Conservation (phyloP, 2,329 filamentous ascomycete species). For the Hortaea sp. region DNA sequence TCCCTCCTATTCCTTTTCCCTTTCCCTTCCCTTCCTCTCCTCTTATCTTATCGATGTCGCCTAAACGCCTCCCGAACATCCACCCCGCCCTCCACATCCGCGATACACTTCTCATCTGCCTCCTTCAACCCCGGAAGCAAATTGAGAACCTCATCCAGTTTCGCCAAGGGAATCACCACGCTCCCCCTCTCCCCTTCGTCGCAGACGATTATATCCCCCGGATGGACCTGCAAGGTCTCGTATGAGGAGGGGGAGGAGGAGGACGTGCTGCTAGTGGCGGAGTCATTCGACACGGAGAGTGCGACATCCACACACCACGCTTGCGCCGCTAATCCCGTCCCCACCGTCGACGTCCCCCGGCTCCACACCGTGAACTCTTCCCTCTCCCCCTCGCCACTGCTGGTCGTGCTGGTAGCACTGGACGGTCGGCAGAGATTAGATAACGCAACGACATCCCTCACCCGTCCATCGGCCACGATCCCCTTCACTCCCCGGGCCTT, state of each 20-base stretch:
- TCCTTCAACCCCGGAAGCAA: slow-evolving; percentile 43
- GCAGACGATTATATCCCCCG: slow-evolving; percentile 59
- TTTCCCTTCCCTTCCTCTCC: too few relatives aligned
- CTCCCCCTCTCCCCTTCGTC: slow-evolving; percentile 58
- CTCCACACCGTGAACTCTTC: slow-evolving; percentile 41
- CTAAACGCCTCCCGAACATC: slow-evolving; percentile 58
- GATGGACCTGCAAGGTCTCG: slow-evolving; percentile 24
- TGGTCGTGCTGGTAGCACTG: neutral
- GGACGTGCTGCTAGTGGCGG: too few relatives aligned
- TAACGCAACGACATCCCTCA: slow-evolving; percentile 47
- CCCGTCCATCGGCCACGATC: slow-evolving; percentile 57
- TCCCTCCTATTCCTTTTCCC: too few relatives aligned
- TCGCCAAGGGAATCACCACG: slow-evolving; percentile 54
- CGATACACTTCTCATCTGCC: slow-evolving; percentile 36
- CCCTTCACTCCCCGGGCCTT: slow-evolving; percentile 50
- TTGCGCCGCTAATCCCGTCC: slow-evolving; percentile 46
- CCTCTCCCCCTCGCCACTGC: neutral
- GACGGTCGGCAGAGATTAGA: slow-evolving; percentile 38
- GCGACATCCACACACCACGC: slow-evolving; percentile 40
- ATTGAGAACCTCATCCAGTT: slow-evolving; percentile 50
- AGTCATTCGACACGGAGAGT: too few relatives aligned
- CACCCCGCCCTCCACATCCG: slow-evolving; percentile 53
- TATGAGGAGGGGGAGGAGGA: too few relatives aligned
- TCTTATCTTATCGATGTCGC: slow-evolving; percentile 30
- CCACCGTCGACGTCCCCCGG: slow-evolving; percentile 47